These are phyloP conservation scores for Psilocybe cubensis DNA, from an alignment of 768 basidiomycete genomes.

Conservation along the genomic window DNA sequence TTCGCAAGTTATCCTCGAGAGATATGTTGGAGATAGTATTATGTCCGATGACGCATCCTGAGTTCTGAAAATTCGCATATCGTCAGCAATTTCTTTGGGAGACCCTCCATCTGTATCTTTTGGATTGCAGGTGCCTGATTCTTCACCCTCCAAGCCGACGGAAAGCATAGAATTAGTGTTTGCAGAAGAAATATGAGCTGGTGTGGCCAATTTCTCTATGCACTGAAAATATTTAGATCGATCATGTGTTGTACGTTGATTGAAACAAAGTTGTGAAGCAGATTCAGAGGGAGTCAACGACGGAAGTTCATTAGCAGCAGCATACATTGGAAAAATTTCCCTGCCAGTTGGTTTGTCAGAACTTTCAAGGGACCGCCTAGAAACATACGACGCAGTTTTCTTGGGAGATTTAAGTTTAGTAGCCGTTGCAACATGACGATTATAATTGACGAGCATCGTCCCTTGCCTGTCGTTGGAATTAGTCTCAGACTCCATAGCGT, in stretches of 20 bases:
- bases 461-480: slow-evolving; percentile 10
- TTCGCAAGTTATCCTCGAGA: neutral
- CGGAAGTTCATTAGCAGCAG: neutral
- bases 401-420: neutral
- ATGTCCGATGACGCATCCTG: neutral
- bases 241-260: neutral
- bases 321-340: neutral
- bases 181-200: neutral
- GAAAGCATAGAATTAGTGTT: neutral
- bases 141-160: neutral
- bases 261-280: slow-evolving; percentile 26
- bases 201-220: neutral
- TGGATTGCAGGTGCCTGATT: neutral
- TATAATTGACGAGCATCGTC: slow-evolving; percentile 12
- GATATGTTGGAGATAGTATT: neutral
- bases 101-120: neutral
- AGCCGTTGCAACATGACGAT: neutral
- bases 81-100: too few relatives aligned
- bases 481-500: slow-evolving; percentile 4
- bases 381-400: neutral
- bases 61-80: too few relatives aligned
- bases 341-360: neutral
- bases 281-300: slow-evolving; percentile 35
- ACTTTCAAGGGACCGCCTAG: neutral
- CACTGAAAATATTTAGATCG: slow-evolving; percentile 12